Base-by-base conservation (phyloP, 2,329 filamentous ascomycete genomes). In the Cladosporium sp. region DNA sequence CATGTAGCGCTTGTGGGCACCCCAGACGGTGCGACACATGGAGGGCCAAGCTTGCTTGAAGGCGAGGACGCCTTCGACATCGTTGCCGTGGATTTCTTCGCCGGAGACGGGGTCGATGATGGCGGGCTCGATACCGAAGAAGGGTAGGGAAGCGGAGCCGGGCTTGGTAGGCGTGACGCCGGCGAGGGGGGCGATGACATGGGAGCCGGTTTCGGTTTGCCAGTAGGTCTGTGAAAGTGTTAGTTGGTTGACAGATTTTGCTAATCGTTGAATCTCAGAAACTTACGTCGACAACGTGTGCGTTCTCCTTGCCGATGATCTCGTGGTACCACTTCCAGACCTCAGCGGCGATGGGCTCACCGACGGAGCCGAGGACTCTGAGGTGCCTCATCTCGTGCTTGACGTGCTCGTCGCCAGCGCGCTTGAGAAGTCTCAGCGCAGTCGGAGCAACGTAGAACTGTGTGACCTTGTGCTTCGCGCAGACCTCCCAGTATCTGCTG, bases 271-370 rank as follows among this genome's bases (percentile, higher is more conserved):
- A n/a, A 33, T 31, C 7, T 5, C 33, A 16, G n/a, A 6, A 57
- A 87, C 92, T 86, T 83, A 96, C 93, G 78, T 99, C 95, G 64
- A 97, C 89, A 78, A 99, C 85, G 76, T 99, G 95, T 58, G 92
- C 90, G 79, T 96, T 89, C 80, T 94, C 90, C 85, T 93, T 96
- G 75, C 95, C 95, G 62, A 99, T 93, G 72, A 91, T 86, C 80
- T 98, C 93, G 78, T 93, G 94, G 82, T 98, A 99, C 95, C 95
- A 99, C 82, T 98, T 98, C 95, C 95, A 99, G 67, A 99, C 91
- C 80, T 99, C 95, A 26, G 94, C 92, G 21, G 95, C 94, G 74
- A 99, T 99, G 46, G 95, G 95, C 83, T 99, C 95, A 72, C 95
- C 95, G 66, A 99, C 95, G 21, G 94, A 97, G 67, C 94, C 95